Evolutionary conservation across 2,329 filamentous ascomycete species (phyloP), one percentile per base, ranked within the genome.

Genomic region (Botrytis squamosa): DNA sequence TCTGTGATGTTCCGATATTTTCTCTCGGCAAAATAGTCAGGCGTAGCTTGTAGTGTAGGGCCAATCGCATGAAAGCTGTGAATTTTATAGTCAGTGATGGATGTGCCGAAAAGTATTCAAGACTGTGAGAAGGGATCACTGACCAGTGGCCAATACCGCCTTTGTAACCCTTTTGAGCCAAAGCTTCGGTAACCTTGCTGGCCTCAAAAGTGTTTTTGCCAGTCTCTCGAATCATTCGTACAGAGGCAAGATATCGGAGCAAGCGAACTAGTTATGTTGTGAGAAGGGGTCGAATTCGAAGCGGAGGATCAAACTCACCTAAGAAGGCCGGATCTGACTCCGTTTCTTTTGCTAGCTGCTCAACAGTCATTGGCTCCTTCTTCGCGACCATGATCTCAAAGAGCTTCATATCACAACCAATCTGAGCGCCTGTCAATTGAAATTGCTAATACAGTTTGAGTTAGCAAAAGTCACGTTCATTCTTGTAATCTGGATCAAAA

Each of bases 161-260:
- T 55, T 55, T 66, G 22, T 5, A 67, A 6, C 20, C 42, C 29
- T 46, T 67, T 14, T 68, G 63, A 42, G 71, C 29, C 38, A 72
- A 52, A 4, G 42, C 64, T 16, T 60, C 49, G 7, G 71, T 72
- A 2, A 68, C 25, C 22, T 60, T 72, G 62, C 20, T 69, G 29
- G 62, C 49, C 20, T 68, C 46, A 22, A 68, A 72, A 6, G 29
- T 67, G 49, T 72, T 60, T 66, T 60, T 60, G 25, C 71, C 64
- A 52, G 55, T 68, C 42, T 72, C 64, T 42, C 36, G 29, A 33
- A 72, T 62, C 52, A 72, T 68, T 29, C 71, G 29, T 14, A 72
- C 71, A 29, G 71, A 72, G 20, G 71, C 49, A 60, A 72, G 71
- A 42, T 72, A 72, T n/a, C 64, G 46, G 29, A 72, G 52, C 8